Base-by-base conservation (phyloP, 2,329 filamentous ascomycete species). In the Penicillium sp. region DNA sequence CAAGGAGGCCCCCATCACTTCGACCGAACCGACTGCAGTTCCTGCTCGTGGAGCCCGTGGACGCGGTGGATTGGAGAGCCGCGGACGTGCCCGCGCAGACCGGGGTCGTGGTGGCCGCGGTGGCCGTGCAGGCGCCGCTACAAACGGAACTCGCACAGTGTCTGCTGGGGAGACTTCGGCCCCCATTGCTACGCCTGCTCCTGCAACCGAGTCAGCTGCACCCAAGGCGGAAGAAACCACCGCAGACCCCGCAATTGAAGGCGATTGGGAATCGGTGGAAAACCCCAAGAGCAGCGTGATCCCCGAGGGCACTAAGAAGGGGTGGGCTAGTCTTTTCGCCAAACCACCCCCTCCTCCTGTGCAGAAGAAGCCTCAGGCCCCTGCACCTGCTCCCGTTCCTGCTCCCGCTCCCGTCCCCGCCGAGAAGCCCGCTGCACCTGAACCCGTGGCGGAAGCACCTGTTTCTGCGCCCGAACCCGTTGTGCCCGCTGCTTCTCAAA, bases 271-370 rank as follows among this genome's bases (percentile, higher is more conserved):
- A 41, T 56, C 61, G n/a, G 43, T 50, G 38, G 62, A 64, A 42
- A 45, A 44, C 9, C 27, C 69, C 29, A 75, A 73, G 67, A 69
- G 57, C 57, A 73, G 58, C 54, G 62, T 67, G 45, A 66, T 71
- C 40, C 67, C 73, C 4, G 74, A 75, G 53, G 72, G 70, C 38
- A 66, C 73, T 45, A 77, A 76, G 70, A 75, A 74, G 65, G 74
- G 72, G 47, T 92, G 88, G 88, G 88, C 88, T 36, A 89, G 87
- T 74, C 87, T 92, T 81, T 83, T 91, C 58, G 83, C 86, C 34
- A 88, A 88, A 77, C 78, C 81, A 39, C 76, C 81, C 36, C 80
- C 84, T 38, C 68, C 72, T 46, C 72, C 75, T 50, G 68, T 71
- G 45, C 73, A 78, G 57, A 81, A 81, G 71, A 78, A 80, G 63